These are phyloP conservation scores for Avena eriantha DNA, from an alignment of 176 grass and related monocot genomes.

Conservation along the genomic window DNA sequence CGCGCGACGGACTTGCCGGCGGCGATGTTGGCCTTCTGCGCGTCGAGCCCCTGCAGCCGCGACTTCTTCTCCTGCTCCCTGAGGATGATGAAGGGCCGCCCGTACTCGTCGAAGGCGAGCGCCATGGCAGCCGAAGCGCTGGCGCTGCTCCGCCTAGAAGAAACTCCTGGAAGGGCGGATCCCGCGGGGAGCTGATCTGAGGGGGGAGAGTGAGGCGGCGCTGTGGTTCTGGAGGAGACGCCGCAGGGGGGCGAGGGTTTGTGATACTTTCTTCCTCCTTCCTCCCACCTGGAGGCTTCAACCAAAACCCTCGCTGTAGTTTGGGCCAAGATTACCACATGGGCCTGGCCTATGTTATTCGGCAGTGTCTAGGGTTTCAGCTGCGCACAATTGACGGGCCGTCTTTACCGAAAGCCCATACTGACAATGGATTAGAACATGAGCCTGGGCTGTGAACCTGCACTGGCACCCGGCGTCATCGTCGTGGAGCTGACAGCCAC, in stretches of 20 bases:
- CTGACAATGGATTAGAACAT: too few species aligned
- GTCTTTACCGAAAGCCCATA: neutral
- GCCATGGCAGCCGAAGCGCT: conserved; percentile 56
- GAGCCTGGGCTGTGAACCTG: too few species aligned
- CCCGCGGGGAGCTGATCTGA: neutral
- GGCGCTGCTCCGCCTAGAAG: neutral
- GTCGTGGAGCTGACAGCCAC: too few species aligned
- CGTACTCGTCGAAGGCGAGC: conserved; percentile 96
- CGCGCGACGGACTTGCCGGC: conserved; percentile 81
- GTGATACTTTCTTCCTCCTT: neutral
- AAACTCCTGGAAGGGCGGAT: conserved; percentile 12
- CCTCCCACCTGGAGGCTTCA: conserved; percentile 3
- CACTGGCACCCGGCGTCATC: too few species aligned
- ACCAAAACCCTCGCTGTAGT: neutral
- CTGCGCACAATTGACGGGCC: neutral
- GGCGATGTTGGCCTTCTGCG: conserved; percentile 97
- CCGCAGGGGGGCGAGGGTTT: neutral
- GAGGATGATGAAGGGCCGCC: conserved; percentile 86
- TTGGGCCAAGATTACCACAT: neutral
- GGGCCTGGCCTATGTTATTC: neutral
- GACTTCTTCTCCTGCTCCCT: conserved; percentile 92
- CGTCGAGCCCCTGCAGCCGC: conserved; percentile 81
- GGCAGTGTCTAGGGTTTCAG: neutral
- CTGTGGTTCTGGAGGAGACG: neutral
- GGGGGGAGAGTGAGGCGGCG: neutral